Percentiles rank a stretch among this genome's conserved stretches.
phyloP scores from a whole-genome alignment of 2,329 filamentous ascomycete species.

The Trichoderma guizhouense region DNA sequence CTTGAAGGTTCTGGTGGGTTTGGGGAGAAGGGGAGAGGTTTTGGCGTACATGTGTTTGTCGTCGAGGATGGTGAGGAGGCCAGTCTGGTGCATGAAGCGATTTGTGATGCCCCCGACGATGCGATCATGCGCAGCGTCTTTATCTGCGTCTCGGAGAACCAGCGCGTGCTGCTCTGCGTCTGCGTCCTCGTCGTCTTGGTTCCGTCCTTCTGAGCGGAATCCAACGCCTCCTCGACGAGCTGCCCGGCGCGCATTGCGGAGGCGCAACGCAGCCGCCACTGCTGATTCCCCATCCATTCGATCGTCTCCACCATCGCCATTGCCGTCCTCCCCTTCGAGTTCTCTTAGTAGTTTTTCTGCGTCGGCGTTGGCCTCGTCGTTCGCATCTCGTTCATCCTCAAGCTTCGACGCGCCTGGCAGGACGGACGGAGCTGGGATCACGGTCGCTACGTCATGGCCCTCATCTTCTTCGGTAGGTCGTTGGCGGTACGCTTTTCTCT shows the following conservation, averaged over 20 bases:
- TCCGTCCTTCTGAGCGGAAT: constrained; percentile 42
- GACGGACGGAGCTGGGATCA: background rate
- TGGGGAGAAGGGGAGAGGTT: no score
- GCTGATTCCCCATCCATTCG: constrained; percentile 30
- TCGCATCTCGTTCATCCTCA: constrained; percentile 11
- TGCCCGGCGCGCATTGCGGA: constrained; percentile 52
- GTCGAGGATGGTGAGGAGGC: constrained; percentile 60
- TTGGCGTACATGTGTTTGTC: constrained; percentile 74
- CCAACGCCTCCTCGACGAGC: constrained; percentile 53
- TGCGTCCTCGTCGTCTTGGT: constrained; percentile 4
- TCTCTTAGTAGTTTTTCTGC: background rate
- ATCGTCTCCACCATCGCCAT: constrained; percentile 21
- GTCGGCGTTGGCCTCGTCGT: constrained; percentile 1
- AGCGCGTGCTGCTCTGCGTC: constrained; percentile 9
- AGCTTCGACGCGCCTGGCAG: constrained; percentile 5
- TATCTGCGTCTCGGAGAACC: constrained; percentile 19
- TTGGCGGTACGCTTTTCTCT: constrained; percentile 58
- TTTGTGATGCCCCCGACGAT: constrained; percentile 31
- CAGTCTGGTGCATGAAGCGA: constrained; percentile 71
- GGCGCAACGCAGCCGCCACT: constrained; percentile 49
- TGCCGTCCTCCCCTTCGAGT: constrained; percentile 8
- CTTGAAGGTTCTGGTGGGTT: background rate
- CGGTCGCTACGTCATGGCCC: background rate
- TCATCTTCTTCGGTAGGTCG: constrained; percentile 30
- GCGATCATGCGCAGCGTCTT: constrained; percentile 18